These are phyloP conservation scores for Themeda triandra DNA, from an alignment of 176 grass and related monocot genomes.

Conservation along the genomic window DNA sequence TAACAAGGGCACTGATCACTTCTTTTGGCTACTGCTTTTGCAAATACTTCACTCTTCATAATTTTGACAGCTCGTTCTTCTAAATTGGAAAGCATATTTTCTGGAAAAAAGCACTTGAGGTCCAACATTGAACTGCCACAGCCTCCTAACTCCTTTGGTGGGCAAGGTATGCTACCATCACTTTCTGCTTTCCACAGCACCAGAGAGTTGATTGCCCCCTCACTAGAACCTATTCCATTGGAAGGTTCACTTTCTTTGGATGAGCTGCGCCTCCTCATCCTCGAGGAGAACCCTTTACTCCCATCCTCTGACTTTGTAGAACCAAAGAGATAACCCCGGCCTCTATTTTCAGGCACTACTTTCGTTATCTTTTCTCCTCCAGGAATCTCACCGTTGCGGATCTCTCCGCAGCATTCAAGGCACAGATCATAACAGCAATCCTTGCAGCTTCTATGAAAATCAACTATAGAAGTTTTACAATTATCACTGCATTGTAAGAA, in stretches of 20 bases:
- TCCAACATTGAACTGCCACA: constrained; percentile 48
- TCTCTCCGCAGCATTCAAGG: constrained; percentile 46
- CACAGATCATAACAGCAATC: constrained; percentile 52
- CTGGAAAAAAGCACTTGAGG: constrained; percentile 41
- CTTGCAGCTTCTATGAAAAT: constrained; percentile 62
- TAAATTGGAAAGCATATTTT: constrained; percentile 38
- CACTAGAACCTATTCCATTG: neutral
- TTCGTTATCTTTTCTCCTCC: constrained; percentile 29
- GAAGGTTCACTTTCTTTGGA: neutral
- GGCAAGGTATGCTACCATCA: constrained; percentile 77
- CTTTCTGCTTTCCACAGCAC: constrained; percentile 46
- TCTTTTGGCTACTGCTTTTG: neutral
- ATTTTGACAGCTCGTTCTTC: constrained; percentile 44
- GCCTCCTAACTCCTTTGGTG: constrained; percentile 56
- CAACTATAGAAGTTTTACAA: constrained; percentile 68
- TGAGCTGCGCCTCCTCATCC: too few relatives aligned
- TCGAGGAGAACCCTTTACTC: constrained; percentile 2
- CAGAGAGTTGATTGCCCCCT: neutral
- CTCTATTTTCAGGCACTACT: neutral
- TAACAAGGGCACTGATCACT: constrained; percentile 38
- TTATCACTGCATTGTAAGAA: constrained; percentile 41
- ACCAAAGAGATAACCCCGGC: neutral
- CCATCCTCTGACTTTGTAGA: neutral
- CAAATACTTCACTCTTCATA: constrained; percentile 24
- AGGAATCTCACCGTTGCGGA: constrained; percentile 45